Evolutionary conservation across 2,329 filamentous ascomycete genomes (phyloP).

Genomic region (Cytospora chrysosperma): DNA sequence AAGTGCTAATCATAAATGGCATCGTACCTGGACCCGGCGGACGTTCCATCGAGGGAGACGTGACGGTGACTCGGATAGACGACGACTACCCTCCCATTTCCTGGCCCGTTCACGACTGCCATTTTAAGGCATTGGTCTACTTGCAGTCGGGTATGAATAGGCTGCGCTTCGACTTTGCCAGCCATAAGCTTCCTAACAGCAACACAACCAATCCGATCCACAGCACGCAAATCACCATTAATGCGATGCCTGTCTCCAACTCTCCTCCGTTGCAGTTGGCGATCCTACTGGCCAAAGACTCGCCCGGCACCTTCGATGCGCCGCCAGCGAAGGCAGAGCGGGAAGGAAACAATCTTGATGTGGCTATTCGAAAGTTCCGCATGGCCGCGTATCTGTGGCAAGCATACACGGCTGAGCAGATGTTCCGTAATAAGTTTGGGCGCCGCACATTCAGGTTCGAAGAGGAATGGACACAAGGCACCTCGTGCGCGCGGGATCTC

Average conservation of each 20-base stretch:
- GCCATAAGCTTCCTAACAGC: constrained; percentile 73
- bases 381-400: constrained; percentile 98
- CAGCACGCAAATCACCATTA: constrained; percentile 76
- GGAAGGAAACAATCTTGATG: constrained; percentile 79
- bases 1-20: constrained; percentile 78
- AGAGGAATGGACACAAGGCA: constrained; percentile 89
- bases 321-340: constrained; percentile 70
- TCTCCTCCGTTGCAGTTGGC: constrained; percentile 85
- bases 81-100: constrained; percentile 78
- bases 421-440: constrained; percentile 85
- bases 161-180: constrained; percentile 83
- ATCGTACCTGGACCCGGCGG: constrained; percentile 72
- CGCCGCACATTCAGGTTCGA: constrained; percentile 86
- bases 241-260: constrained; percentile 78
- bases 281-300: constrained; percentile 85
- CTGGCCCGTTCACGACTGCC: constrained; percentile 86
- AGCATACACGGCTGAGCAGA: constrained; percentile 94
- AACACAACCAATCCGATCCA: constrained; percentile 68
- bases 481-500: constrained; percentile 72
- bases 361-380: constrained; percentile 83
- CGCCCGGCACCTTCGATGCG: constrained; percentile 80
- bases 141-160: constrained; percentile 89
- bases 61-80: constrained; percentile 79
- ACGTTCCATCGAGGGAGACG: constrained; percentile 70
- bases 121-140: constrained; percentile 90